These are phyloP conservation scores for Zygosaccharomyces sapae DNA, from an alignment of 1,139 yeast species.

Conservation along the genomic window DNA sequence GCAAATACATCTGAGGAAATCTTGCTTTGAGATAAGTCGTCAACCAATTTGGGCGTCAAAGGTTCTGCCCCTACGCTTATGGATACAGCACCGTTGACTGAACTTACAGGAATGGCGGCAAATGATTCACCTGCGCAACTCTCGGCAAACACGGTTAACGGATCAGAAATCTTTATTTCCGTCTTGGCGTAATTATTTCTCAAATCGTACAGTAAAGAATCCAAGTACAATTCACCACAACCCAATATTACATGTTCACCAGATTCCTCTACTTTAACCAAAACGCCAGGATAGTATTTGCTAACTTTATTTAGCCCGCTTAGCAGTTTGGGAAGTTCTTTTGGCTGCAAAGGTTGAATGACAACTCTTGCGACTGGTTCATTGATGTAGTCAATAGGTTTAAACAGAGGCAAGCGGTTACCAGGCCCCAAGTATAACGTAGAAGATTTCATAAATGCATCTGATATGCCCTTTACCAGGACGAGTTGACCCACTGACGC, in stretches of 20 bases:
- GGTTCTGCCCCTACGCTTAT: conserved; percentile 82
- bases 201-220: conserved; percentile 75
- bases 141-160: conserved; percentile 76
- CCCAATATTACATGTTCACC: conserved; percentile 83
- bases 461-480: conserved; percentile 58
- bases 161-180: conserved; percentile 79
- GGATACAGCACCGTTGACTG: conserved; percentile 52
- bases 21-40: conserved; percentile 54
- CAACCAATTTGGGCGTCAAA: conserved; percentile 49
- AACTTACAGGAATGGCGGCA: conserved; percentile 57
- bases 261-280: conserved; percentile 73
- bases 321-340: conserved; percentile 69
- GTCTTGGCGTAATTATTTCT: conserved; percentile 57
- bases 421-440: conserved; percentile 41
- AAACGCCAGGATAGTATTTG: conserved; percentile 61
- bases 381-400: conserved; percentile 44
- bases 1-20: conserved; percentile 38
- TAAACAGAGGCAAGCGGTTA: conserved; percentile 34
- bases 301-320: conserved; percentile 62
- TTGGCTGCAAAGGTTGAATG: conserved; percentile 74
- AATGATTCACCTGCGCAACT: conserved; percentile 66
- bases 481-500: conserved; percentile 66
- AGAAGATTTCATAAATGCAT: conserved; percentile 55
- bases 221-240: conserved; percentile 85
- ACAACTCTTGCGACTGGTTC: conserved; percentile 75